These are phyloP conservation scores for Phytophthora pistaciae DNA, from an alignment of 352 stramenopile genomes.

Conservation along the genomic window DNA sequence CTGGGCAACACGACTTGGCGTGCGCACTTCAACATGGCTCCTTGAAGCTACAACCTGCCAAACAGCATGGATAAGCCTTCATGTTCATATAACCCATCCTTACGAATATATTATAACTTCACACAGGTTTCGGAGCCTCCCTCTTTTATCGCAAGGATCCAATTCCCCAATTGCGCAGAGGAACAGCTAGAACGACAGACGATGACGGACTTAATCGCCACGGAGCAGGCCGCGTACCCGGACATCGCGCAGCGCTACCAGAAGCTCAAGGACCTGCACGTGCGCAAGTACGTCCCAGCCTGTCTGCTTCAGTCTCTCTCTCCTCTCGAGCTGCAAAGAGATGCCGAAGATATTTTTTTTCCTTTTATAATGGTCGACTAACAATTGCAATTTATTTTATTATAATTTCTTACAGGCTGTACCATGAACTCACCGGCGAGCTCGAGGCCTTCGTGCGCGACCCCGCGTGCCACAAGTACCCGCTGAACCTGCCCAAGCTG, in stretches of 20 bases:
- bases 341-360: conserved; percentile 8
- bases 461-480: conserved; percentile 65
- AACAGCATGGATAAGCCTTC: background rate
- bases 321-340: no score
- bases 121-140: conserved; percentile 8
- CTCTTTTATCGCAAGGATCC: conserved; percentile 28
- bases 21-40: background rate
- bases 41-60: background rate
- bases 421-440: conserved; percentile 97
- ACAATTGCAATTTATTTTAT: background rate
- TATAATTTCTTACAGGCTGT: conserved; percentile 83
- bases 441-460: conserved; percentile 94
- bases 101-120: background rate
- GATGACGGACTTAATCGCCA: conserved; percentile 87
- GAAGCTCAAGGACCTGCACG: conserved; percentile 91
- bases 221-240: conserved; percentile 90
- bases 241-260: conserved; percentile 94
- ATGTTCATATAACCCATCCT: background rate
- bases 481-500: conserved; percentile 72
- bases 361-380: background rate
- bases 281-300: conserved; percentile 77
- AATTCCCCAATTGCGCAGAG: conserved; percentile 11
- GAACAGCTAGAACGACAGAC: conserved; percentile 14
- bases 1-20: no score
- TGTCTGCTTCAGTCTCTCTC: background rate